Evolutionary conservation across 176 grass and related monocot species (phyloP).

Genomic region (Oropetium thomaeum): DNA sequence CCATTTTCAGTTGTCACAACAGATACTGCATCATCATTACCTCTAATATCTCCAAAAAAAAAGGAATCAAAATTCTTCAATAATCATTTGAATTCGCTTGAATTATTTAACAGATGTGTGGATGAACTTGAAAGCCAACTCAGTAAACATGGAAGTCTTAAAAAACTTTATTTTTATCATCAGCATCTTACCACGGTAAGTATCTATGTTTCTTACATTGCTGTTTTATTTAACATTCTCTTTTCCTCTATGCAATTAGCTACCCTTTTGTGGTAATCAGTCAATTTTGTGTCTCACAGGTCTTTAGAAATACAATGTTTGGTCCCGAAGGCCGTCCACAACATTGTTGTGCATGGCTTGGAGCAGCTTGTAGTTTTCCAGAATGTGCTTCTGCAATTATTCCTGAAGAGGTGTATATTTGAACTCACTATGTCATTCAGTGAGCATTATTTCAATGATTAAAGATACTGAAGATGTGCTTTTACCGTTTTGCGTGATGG

Average conservation of each 20-base stretch:
- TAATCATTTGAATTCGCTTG: conserved; percentile 29
- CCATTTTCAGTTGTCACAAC: neutral
- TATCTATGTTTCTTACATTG: conserved; percentile 24
- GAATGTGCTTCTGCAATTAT: conserved; percentile 95
- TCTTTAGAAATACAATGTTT: conserved; percentile 99
- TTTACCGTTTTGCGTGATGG: conserved; percentile 19
- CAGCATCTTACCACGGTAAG: conserved; percentile 98
- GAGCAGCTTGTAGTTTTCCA: conserved; percentile 96
- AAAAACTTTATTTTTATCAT: conserved; percentile 97
- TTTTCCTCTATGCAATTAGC: conserved; percentile 11
- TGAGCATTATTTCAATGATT: conserved; percentile 15
- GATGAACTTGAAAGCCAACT: conserved; percentile 97
- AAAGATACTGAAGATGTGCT: neutral
- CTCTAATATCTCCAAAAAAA: neutral
- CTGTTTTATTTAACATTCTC: conserved; percentile 10
- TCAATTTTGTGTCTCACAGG: conserved; percentile 54
- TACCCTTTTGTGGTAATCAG: conserved; percentile 11
- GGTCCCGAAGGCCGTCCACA: conserved; percentile 94
- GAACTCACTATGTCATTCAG: conserved; percentile 12
- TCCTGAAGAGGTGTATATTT: conserved; percentile 76
- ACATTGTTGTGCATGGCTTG: conserved; percentile 98
- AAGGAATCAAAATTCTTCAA: conserved; percentile 16
- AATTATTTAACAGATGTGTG: conserved; percentile 62
- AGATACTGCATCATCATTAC: neutral
- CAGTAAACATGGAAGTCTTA: conserved; percentile 89